A percentile compares a stretch with the other conserved stretches of the same genome.
Evolutionary conservation across 2,329 filamentous ascomycete genomes (phyloP).

Genomic region (Monilinia fructigena): DNA sequence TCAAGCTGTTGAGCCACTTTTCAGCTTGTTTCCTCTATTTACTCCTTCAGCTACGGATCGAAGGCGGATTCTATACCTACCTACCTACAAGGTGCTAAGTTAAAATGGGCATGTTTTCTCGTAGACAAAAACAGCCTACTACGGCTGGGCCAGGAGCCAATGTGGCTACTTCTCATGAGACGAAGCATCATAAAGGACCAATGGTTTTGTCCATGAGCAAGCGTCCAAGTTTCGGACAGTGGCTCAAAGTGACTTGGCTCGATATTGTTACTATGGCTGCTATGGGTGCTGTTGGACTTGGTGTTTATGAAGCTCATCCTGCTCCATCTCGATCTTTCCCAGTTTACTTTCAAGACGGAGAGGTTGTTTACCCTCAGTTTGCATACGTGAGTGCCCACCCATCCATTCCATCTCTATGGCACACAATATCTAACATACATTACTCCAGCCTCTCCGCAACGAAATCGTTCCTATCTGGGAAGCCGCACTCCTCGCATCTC

Average conservation of each 20-base stretch:
- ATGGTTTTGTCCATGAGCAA: constrained; percentile 45
- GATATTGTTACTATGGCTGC: constrained; percentile 66
- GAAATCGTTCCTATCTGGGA: constrained; percentile 72
- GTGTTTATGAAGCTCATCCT: constrained; percentile 64
- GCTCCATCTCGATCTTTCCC: constrained; percentile 69
- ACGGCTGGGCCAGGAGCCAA: constrained; percentile 6
- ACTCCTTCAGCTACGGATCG: too few relatives aligned
- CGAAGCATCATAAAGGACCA: constrained; percentile 25
- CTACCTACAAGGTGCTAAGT: background rate
- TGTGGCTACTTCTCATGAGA: constrained; percentile 10
- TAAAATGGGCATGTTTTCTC: constrained; percentile 22
- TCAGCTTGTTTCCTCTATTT: background rate
- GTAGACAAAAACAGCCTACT: constrained; percentile 6
- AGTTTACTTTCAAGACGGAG: constrained; percentile 62
- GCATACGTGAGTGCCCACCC: constrained; percentile 49
- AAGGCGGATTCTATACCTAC: background rate
- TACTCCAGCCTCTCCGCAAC: constrained; percentile 52
- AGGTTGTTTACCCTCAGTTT: constrained; percentile 68
- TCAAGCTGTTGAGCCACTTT: background rate
- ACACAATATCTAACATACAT: background rate
- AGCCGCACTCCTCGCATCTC: constrained; percentile 61
- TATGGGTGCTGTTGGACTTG: constrained; percentile 66
- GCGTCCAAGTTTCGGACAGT: constrained; percentile 64
- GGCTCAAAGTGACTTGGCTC: constrained; percentile 65
- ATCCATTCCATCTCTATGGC: background rate